phyloP scores from a whole-genome alignment of 805 yeast species.

The Wickerhamiella alocasiicola region DNA sequence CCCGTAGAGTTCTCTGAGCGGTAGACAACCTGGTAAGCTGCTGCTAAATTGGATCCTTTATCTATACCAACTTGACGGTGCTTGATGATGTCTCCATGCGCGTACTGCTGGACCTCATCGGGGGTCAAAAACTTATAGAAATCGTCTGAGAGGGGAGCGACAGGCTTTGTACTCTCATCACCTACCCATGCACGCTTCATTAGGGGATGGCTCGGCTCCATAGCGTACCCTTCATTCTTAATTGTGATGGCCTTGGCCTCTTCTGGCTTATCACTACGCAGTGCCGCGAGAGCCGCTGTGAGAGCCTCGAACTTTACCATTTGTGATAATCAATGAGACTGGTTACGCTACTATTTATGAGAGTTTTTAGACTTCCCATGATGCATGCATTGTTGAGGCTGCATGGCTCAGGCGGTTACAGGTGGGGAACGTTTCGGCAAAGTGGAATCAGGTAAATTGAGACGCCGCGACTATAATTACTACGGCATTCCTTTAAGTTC shows the following conservation, averaged over 20 bases:
- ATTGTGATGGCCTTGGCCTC: background rate
- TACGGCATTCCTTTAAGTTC: no score
- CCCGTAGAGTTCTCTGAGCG: slow-evolving; percentile 13
- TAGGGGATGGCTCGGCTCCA: background rate
- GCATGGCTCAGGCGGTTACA: no score
- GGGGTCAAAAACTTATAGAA: slow-evolving; percentile 15
- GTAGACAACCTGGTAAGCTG: slow-evolving; percentile 17
- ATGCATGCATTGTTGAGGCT: no score
- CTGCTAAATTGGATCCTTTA: no score
- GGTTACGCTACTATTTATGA: no score
- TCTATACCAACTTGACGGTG: slow-evolving; percentile 15
- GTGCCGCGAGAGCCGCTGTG: background rate
- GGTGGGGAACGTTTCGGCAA: no score
- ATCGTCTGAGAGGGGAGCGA: slow-evolving; percentile 13
- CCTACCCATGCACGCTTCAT: no score
- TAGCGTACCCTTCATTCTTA: background rate
- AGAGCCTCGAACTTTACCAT: slow-evolving; percentile 6
- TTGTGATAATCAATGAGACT: no score
- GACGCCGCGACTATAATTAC: no score
- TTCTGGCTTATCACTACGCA: background rate
- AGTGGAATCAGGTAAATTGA: no score
- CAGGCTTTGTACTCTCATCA: slow-evolving; percentile 11
- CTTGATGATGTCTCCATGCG: slow-evolving; percentile 8
- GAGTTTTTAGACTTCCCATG: no score
- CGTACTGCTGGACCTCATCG: slow-evolving; percentile 5